Evolutionary conservation across 2,329 filamentous ascomycete genomes (phyloP).

Genomic region (Penicillium concentricum): DNA sequence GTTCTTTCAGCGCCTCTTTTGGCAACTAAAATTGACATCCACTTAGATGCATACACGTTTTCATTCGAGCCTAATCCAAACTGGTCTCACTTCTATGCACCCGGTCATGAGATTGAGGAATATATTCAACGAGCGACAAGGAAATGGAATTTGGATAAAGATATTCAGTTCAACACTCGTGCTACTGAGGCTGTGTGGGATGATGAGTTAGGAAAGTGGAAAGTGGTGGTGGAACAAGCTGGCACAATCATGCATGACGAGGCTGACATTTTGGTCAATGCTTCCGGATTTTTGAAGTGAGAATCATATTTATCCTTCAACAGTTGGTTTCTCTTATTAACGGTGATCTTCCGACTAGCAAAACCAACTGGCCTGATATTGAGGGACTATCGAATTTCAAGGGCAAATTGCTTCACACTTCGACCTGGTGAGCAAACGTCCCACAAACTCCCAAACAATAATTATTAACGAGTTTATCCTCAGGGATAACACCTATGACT

Average conservation of each 20-base stretch:
- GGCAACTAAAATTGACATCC: background rate
- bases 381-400: slow-evolving; percentile 28
- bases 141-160: slow-evolving; percentile 41
- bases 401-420: slow-evolving; percentile 33
- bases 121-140: slow-evolving; percentile 41
- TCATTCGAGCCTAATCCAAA: slow-evolving; percentile 46
- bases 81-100: slow-evolving; percentile 44
- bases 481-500: slow-evolving; percentile 24
- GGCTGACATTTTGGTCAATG: slow-evolving; percentile 41
- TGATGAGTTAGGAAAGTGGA: slow-evolving; percentile 37
- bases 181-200: slow-evolving; percentile 43
- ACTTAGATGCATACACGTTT: slow-evolving; percentile 34
- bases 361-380: slow-evolving; percentile 29
- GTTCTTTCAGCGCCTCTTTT: slow-evolving; percentile 12
- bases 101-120: slow-evolving; percentile 42
- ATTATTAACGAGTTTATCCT: background rate
- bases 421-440: slow-evolving; percentile 22
- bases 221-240: slow-evolving; percentile 30
- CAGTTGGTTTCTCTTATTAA: slow-evolving; percentile 4
- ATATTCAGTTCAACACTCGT: slow-evolving; percentile 39
- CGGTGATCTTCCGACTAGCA: background rate
- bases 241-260: slow-evolving; percentile 28
- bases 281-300: slow-evolving; percentile 20
- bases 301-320: no score
- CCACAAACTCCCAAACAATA: no score